phyloP scores from a whole-genome alignment of 805 yeast species.

The Lipomyces starkeyi region DNA sequence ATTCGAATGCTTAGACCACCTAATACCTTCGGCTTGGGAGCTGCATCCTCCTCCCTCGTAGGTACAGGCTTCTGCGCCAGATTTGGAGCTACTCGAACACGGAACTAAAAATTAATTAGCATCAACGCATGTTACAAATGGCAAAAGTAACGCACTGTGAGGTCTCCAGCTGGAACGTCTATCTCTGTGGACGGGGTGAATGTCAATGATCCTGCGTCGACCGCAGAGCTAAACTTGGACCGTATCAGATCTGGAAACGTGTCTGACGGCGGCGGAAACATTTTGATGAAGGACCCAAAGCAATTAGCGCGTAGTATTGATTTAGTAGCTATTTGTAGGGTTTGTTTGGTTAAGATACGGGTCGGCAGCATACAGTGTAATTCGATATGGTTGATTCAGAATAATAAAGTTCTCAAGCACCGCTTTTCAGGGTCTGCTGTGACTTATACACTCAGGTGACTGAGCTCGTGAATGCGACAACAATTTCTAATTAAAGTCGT shows the following conservation, averaged over 20 bases:
- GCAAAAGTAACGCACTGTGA: conserved; percentile 18
- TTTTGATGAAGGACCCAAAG: neutral
- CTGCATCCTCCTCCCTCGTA: conserved; percentile 21
- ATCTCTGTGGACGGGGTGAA: conserved; percentile 58
- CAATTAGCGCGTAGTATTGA: neutral
- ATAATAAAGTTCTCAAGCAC: too few relatives aligned
- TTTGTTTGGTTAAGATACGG: neutral
- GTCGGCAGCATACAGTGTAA: neutral
- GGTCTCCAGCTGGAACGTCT: conserved; percentile 45
- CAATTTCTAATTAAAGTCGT: neutral
- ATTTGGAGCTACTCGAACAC: conserved; percentile 48
- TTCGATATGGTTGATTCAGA: too few relatives aligned
- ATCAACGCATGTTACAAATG: conserved; percentile 18
- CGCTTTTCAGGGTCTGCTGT: too few relatives aligned
- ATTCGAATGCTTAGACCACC: neutral
- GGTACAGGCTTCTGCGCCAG: conserved; percentile 47
- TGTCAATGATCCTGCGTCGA: conserved; percentile 53
- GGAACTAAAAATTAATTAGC: conserved; percentile 38
- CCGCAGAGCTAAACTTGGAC: conserved; percentile 51
- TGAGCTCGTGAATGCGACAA: too few relatives aligned
- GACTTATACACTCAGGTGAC: too few relatives aligned
- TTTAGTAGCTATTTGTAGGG: neutral
- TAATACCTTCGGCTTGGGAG: conserved; percentile 10
- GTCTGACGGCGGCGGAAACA: conserved; percentile 46
- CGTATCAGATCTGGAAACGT: conserved; percentile 46